phyloP scores from a whole-genome alignment of 2,329 filamentous ascomycete genomes.

The Botrytis fabae region DNA sequence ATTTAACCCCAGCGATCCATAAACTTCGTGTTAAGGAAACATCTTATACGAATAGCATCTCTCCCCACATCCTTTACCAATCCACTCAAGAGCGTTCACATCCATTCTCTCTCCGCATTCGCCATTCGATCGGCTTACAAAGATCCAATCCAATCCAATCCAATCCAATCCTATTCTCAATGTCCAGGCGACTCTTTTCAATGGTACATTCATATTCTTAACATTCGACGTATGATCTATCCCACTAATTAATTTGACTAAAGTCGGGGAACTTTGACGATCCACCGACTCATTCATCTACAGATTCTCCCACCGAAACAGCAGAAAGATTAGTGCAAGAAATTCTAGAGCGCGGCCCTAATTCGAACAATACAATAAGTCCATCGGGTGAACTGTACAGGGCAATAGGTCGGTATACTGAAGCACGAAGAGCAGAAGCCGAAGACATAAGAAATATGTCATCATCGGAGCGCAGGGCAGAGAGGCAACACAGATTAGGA shows the following conservation, averaged over 20 bases:
- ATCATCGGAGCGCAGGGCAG: constrained; percentile 17
- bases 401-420: constrained; percentile 42
- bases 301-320: constrained; percentile 34
- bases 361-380: constrained; percentile 43
- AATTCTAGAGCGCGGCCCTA: constrained; percentile 44
- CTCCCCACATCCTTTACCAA: background rate
- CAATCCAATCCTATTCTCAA: constrained; percentile 13
- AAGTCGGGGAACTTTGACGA: constrained; percentile 39
- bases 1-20: background rate
- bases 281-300: constrained; percentile 30
- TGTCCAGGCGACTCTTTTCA: constrained; percentile 33
- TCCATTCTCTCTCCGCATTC: background rate
- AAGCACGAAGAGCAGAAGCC: constrained; percentile 10
- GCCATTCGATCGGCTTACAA: background rate
- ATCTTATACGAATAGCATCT: background rate
- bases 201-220: constrained; percentile 32
- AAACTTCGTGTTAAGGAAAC: background rate
- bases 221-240: background rate
- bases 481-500: constrained; percentile 28
- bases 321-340: constrained; percentile 42
- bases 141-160: background rate
- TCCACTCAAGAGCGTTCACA: background rate
- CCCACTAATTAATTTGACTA: constrained; percentile 12
- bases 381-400: constrained; percentile 48
- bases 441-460: constrained; percentile 14